Base-by-base conservation (phyloP, 441 rosid genomes). In the Euphorbia neoarborescens region DNA sequence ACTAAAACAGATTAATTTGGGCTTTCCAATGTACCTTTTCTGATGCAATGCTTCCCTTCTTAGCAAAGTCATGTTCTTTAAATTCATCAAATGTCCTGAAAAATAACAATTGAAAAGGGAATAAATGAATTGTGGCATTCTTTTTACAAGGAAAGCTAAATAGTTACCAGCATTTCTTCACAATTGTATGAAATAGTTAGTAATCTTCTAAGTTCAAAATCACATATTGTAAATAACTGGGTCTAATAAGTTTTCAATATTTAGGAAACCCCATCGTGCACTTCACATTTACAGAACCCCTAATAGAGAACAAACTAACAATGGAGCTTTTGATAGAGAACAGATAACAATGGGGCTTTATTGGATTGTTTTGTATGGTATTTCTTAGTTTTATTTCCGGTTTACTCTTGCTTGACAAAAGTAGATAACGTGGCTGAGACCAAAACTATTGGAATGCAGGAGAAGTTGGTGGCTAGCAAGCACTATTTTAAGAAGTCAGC, bases 61-160 rank as follows among this genome's bases (percentile, higher is more conserved):
- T 89, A 19, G 96, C 93, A 85, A 86, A 95, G 77, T 89, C 95
- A 13, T 76, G 78, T 75, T 87, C 99, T 77, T 95, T 95, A 66
- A 81, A 95, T 66, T 90, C 84, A 56, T 87, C 86, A 68, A 95
- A 90, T 51, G 89, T 62, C 76, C 99, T 95, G 92, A 72, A 70
- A 77, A 67, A 68, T 19, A 27, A 50, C 5, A 28, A 62, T 27
- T n/a, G n/a, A 25, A 57, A 24, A 53, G 59, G 40, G 17, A 34
- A 19, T 58, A 44, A 32, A 1, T 22, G 20, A 70, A 64, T 10
- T 24, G 24, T 15, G 6, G 25, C 25, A 32, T 15, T 48, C 62
- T 4, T 5, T 7, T 56, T 44, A 12, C 35, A 40, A 35, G 54
- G 28, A 7, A 24, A 48, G 11, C 48, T 22, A 48, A 22, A 57